A percentile compares a stretch with the other conserved stretches of the same genome.
phyloP scores from a whole-genome alignment of 345 rosid genomes.

The Geranium brycei region DNA sequence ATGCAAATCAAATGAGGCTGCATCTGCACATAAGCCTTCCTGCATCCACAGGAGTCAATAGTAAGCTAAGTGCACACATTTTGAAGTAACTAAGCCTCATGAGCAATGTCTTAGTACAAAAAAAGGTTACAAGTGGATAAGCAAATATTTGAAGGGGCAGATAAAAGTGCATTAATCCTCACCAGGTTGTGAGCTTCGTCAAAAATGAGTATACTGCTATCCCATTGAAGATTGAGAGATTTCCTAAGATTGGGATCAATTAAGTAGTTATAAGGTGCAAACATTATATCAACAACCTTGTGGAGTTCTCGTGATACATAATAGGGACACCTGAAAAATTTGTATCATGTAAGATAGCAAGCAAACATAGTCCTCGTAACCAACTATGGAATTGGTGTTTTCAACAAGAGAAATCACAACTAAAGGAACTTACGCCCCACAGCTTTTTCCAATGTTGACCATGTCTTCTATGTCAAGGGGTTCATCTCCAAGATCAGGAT shows the following conservation, averaged over 20 bases:
- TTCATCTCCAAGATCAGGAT: conserved; percentile 69
- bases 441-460: conserved; percentile 61
- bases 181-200: conserved; percentile 98
- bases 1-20: conserved; percentile 89
- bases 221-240: conserved; percentile 56
- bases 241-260: conserved; percentile 62
- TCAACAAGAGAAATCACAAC: not conserved
- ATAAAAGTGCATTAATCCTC: conserved; percentile 19
- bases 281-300: conserved; percentile 71
- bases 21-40: conserved; percentile 90
- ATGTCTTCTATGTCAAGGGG: conserved; percentile 94
- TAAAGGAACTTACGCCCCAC: conserved; percentile 54
- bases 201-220: conserved; percentile 60
- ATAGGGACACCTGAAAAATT: conserved; percentile 67
- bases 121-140: not conserved
- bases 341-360: conserved; percentile 8
- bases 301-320: conserved; percentile 74
- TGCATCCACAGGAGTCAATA: conserved; percentile 19
- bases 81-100: conserved; percentile 6
- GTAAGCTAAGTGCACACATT: not conserved
- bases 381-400: conserved; percentile 1
- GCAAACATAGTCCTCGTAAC: conserved; percentile 9
- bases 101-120: not conserved
- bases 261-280: conserved; percentile 88
- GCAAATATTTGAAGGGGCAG: conserved; percentile 2